A percentile compares a stretch with the other conserved stretches of the same genome.
These are phyloP conservation scores for Penicillium vulpinum DNA, from an alignment of 2,329 filamentous ascomycete genomes.

Conservation along the genomic window DNA sequence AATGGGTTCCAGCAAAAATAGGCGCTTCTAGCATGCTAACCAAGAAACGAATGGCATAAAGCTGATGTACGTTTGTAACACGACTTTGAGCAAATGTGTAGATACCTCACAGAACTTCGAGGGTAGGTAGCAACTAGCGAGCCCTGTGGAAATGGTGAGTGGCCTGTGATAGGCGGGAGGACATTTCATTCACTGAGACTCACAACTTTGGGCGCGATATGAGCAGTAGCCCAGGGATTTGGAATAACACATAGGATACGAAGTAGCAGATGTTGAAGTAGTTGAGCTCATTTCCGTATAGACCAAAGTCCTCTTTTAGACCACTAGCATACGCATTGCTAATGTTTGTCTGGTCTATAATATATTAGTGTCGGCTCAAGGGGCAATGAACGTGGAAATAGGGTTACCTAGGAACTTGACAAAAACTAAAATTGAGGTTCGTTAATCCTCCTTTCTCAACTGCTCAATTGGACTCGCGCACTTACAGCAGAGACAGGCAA, in stretches of 20 bases:
- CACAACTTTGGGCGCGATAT: slow-evolving; percentile 33
- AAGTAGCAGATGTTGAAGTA: slow-evolving; percentile 36
- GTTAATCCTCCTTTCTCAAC: slow-evolving; percentile 1
- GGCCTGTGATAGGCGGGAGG: not conserved
- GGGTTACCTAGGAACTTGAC: slow-evolving; percentile 29
- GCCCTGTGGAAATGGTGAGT: slow-evolving; percentile 14
- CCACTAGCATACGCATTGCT: slow-evolving; percentile 38
- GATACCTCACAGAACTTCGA: slow-evolving; percentile 38
- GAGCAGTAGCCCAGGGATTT: slow-evolving; percentile 31
- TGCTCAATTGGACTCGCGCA: not conserved
- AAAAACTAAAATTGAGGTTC: slow-evolving; percentile 24
- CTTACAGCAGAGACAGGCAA: slow-evolving; percentile 36
- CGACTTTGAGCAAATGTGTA: slow-evolving; percentile 37
- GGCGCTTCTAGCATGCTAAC: slow-evolving; percentile 38
- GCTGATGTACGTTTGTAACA: slow-evolving; percentile 33
- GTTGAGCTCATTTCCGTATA: slow-evolving; percentile 34
- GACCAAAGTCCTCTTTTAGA: slow-evolving; percentile 33
- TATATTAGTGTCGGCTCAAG: not conserved
- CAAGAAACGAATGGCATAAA: slow-evolving; percentile 37
- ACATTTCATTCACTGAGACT: not conserved
- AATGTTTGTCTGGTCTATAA: slow-evolving; percentile 33
- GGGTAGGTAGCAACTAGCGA: slow-evolving; percentile 31
- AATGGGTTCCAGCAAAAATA: slow-evolving; percentile 36
- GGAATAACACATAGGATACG: slow-evolving; percentile 34
- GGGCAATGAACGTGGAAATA: not conserved